phyloP scores from a whole-genome alignment of 2,329 filamentous ascomycete species.

The Aaosphaeria pasadenensis region DNA sequence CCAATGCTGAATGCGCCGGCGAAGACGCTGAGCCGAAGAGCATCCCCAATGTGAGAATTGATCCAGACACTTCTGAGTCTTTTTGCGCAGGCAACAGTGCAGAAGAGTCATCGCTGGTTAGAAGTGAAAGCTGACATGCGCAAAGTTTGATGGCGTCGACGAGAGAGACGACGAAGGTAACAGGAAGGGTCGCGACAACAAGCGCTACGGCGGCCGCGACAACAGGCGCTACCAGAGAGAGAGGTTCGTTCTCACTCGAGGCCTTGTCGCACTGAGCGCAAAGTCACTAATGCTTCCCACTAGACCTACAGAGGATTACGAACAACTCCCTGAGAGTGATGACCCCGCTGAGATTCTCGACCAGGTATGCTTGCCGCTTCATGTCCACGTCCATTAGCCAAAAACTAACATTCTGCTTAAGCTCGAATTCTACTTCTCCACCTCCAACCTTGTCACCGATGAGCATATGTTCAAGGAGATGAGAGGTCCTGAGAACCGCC shows the following conservation, averaged over 20 bases:
- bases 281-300: conserved; percentile 1
- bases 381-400: not conserved
- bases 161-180: not conserved
- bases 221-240: not conserved
- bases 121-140: too few relatives aligned
- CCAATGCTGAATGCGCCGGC: too few relatives aligned
- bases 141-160: too few relatives aligned
- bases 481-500: conserved; percentile 75
- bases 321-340: conserved; percentile 63
- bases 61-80: too few relatives aligned
- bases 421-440: conserved; percentile 96
- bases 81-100: too few relatives aligned
- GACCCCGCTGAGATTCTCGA: conserved; percentile 79
- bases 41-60: too few relatives aligned
- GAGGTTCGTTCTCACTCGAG: conserved; percentile 1
- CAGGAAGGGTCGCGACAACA: not conserved
- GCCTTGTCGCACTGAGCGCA: too few relatives aligned
- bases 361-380: conserved; percentile 59
- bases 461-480: conserved; percentile 80
- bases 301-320: conserved; percentile 26
- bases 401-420: conserved; percentile 36
- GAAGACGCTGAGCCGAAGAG: too few relatives aligned
- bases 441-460: conserved; percentile 85
- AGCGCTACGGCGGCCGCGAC: conserved; percentile 3
- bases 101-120: too few relatives aligned